These are phyloP conservation scores for Apiotrichum mycotoxinovorans DNA, from an alignment of 1,284 basidiomycete genomes.

Conservation along the genomic window DNA sequence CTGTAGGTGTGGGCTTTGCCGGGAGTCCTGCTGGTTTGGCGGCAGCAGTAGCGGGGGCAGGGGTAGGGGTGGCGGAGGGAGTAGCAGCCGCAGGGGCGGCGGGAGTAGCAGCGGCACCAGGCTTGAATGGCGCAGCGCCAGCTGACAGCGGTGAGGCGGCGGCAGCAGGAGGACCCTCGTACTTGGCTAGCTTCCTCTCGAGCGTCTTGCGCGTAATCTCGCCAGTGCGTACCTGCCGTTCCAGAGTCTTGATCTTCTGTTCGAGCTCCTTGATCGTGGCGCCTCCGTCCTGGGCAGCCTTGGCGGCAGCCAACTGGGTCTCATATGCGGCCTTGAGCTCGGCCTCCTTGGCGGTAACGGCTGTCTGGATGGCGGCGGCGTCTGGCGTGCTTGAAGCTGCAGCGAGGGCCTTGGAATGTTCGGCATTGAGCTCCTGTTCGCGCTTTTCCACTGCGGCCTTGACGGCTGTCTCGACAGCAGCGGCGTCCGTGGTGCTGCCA, in stretches of 20 bases:
- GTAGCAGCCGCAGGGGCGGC: neutral
- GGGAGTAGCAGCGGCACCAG: conserved; percentile 4
- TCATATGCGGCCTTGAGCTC: conserved; percentile 28
- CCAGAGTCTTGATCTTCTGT: conserved; percentile 36
- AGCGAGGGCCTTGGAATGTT: conserved; percentile 29
- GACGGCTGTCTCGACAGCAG: conserved; percentile 38
- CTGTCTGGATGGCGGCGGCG: conserved; percentile 7
- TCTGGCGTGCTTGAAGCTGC: conserved; percentile 6
- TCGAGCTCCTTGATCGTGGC: conserved; percentile 35
- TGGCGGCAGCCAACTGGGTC: conserved; percentile 15
- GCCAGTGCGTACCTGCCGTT: conserved; percentile 37
- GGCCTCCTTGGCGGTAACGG: conserved; percentile 27
- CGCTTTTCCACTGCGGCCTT: conserved; percentile 39
- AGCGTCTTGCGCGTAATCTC: conserved; percentile 44
- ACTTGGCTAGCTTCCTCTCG: conserved; percentile 21
- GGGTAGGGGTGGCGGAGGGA: conserved; percentile 7
- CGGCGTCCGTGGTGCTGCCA: conserved; percentile 13
- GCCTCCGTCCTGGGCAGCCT: conserved; percentile 16
- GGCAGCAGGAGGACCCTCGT: conserved; percentile 22
- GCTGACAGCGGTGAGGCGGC: conserved; percentile 11
- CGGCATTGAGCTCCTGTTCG: conserved; percentile 36
- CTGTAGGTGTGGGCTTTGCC: conserved; percentile 1
- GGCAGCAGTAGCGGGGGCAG: conserved; percentile 5
- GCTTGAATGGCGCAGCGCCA: conserved; percentile 24
- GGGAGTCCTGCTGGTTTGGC: conserved; percentile 6